phyloP scores from a whole-genome alignment of 805 yeast species.

The Torulaspora indica region DNA sequence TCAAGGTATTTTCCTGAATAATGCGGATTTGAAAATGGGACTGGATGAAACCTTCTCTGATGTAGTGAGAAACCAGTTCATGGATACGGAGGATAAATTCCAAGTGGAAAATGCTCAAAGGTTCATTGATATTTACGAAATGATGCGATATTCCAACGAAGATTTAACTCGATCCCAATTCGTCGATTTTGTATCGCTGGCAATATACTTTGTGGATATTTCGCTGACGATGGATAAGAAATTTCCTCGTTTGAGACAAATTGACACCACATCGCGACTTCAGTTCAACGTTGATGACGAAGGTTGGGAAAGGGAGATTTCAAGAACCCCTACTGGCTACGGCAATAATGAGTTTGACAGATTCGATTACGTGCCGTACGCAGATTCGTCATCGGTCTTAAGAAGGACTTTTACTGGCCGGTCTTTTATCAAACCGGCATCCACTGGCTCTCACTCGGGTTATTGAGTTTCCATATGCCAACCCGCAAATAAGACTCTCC shows the following conservation, averaged over 20 bases:
- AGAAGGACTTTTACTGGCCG: constrained; percentile 21
- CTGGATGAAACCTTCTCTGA: constrained; percentile 29
- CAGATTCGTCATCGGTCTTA: constrained; percentile 13
- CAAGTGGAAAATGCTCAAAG: constrained; percentile 25
- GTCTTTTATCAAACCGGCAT: constrained; percentile 18
- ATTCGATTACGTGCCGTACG: constrained; percentile 14
- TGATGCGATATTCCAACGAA: constrained; percentile 59
- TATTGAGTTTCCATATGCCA: not conserved
- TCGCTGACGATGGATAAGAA: constrained; percentile 18
- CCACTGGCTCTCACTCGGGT: constrained; percentile 3
- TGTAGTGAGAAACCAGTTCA: constrained; percentile 21
- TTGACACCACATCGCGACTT: constrained; percentile 11
- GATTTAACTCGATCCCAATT: constrained; percentile 57
- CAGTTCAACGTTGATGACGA: constrained; percentile 14
- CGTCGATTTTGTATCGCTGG: constrained; percentile 50
- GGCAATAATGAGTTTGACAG: constrained; percentile 2
- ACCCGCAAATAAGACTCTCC: not conserved
- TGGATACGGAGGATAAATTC: constrained; percentile 11
- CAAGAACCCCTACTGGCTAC: constrained; percentile 8
- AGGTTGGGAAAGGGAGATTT: constrained; percentile 12
- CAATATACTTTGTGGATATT: constrained; percentile 35
- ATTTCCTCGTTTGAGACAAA: constrained; percentile 4
- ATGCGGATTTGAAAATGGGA: constrained; percentile 29
- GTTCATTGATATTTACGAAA: constrained; percentile 57
- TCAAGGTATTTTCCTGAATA: constrained; percentile 40